Base-by-base conservation (phyloP, 2,329 filamentous ascomycete genomes). In the Thielaviopsis populi region DNA sequence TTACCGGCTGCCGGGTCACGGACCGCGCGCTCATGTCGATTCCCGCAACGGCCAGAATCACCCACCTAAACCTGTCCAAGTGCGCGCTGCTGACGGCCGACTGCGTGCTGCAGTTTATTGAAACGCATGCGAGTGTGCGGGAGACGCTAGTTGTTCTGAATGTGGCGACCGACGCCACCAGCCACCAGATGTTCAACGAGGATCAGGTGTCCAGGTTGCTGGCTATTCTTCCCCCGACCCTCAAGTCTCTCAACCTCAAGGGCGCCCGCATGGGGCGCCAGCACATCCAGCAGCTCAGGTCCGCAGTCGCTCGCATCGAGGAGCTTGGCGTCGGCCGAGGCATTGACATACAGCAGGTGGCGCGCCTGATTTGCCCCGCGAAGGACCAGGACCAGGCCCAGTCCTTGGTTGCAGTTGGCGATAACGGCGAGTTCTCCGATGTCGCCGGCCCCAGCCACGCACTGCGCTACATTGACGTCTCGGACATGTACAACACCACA, bases 1-100 rank as follows among this genome's bases (percentile, higher is more conserved):
- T 91, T n/a, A 83, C 86, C 10, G 87, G 88, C 68, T 91, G 88
- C 1, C 82, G 86, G 68, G 83, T 94, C 69, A 91, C 85, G 41
- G 83, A 90, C 71, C 76, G 78, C 27, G 88, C 88, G 3, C 78
- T 94, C 17, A 76, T 81, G 68, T 83, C 83, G 22, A 88, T 92
- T 67, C 87, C 88, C 0, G 71, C 78, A n/a, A 85, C 85, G 3
- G 88, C 89, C 11, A 78, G 77, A 67, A 80, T 92, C 68, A 91
- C 86, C 0, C 89, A 94, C 71, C 76, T 94, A 63, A 91, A 90
- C 70, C 75, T 94, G 58, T 83, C 86, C 67, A 89, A 88, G 73
- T 92, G 89, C 77, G 84, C 82, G 62, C 79, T 83, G 62, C 78
- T 94, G 62, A 82, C 83, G 10, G 84, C 87, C 0, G 75, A 81